Base-by-base conservation (phyloP, 2,329 filamentous ascomycete species). In the Kalmusia sp. region DNA sequence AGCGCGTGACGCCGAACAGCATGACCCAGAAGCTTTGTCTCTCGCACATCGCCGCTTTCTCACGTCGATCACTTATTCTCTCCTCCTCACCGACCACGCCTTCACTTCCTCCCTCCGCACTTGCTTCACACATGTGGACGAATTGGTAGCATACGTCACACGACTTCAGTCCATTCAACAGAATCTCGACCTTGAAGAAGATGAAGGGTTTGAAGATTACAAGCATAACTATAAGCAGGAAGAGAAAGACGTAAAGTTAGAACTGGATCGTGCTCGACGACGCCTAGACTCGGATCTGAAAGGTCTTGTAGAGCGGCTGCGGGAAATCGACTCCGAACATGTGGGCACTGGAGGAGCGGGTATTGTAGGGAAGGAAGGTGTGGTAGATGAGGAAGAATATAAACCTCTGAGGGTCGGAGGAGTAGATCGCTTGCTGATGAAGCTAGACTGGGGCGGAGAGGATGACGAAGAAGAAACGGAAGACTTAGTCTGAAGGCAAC, bases 361-460 rank as follows among this genome's bases (percentile, higher is more conserved):
- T 2, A 50, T 63, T 4, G 49, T 31, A 9, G 59, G 48, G 38
- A 41, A 51, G 31, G 49, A 44, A 38, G 35, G 58, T 28, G 39
- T 62, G 17, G 24, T 19, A 48, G 63, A 65, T 11, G 80, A 82
- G 27, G 77, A 78, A 33, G 80, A 78, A 0, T 96, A 91, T 70
- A 81, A 87, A 25, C 89, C 91, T 1, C 82, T 85, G 57, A 86
- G 89, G 55, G 84, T 91, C 3, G 91, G 91, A 0, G 90, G 92
- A 1, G 86, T 97, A 39, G 92, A 96, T 76, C 82, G 90, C 53
- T 75, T 97, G 69, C 74, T 97, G 69, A 96, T 96, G 91, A 96
- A 96, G 79, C 78, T 97, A 64, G 92, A 96, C 61, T 86, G 83
- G 72, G 74, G 74, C n/a, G 67, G 54, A 8, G 64, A 60, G 12